Evolutionary conservation across 768 basidiomycete genomes (phyloP).

Genomic region (Boletus eberwhitei): DNA sequence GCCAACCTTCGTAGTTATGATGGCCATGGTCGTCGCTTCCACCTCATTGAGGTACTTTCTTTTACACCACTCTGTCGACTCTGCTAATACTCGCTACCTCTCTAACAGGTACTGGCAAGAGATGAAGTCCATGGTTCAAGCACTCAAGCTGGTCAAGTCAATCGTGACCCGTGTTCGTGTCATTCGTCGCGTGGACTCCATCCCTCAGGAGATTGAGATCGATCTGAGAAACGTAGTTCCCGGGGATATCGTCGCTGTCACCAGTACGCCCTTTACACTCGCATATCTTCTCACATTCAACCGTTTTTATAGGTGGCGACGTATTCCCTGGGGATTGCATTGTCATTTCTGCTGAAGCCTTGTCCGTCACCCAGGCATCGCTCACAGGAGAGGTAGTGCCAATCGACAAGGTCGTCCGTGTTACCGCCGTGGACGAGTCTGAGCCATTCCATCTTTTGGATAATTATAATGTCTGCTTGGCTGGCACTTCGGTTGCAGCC

Average conservation of each 20-base stretch:
- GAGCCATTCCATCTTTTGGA: slow-evolving; percentile 29
- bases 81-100: neutral
- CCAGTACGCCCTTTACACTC: slow-evolving; percentile 20
- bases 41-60: slow-evolving; percentile 28
- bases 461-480: slow-evolving; percentile 33
- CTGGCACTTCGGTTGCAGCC: slow-evolving; percentile 33
- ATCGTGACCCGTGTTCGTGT: slow-evolving; percentile 34
- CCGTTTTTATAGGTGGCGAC: slow-evolving; percentile 24
- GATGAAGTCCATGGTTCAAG: slow-evolving; percentile 33
- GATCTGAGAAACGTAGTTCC: slow-evolving; percentile 33
- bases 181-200: slow-evolving; percentile 23
- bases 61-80: neutral
- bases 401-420: slow-evolving; percentile 29
- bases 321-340: slow-evolving; percentile 37
- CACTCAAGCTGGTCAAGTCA: slow-evolving; percentile 32
- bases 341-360: slow-evolving; percentile 32
- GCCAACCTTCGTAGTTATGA: slow-evolving; percentile 34
- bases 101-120: slow-evolving; percentile 32
- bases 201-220: slow-evolving; percentile 26
- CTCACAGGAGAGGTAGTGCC: slow-evolving; percentile 36
- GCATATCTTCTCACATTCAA: neutral
- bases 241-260: slow-evolving; percentile 30
- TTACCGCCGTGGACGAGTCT: slow-evolving; percentile 11
- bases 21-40: slow-evolving; percentile 35
- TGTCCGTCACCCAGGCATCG: slow-evolving; percentile 35